Evolutionary conservation across 108 stramenopile species (phyloP).

Genomic region (Pseudonitzschia multiseries): DNA sequence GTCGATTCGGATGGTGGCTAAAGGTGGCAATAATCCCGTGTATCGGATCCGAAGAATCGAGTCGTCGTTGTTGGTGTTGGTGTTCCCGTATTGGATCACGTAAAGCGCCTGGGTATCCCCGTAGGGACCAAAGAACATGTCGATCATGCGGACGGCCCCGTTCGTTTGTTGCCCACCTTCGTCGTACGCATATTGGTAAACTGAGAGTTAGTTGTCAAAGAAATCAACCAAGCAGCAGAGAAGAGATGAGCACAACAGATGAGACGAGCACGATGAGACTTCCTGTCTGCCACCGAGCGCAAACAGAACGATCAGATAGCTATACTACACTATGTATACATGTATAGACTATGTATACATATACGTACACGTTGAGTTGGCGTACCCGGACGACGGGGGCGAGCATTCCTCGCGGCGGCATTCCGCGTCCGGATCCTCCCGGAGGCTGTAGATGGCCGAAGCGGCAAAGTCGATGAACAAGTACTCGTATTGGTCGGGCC

Average conservation of each 20-base stretch:
- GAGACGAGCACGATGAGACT: neutral
- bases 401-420: neutral
- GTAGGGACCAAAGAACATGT: constrained; percentile 20
- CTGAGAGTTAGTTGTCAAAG: neutral
- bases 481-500: constrained; percentile 10
- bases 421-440: constrained; percentile 13
- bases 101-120: constrained; percentile 11
- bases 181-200: neutral
- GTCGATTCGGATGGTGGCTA: neutral
- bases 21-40: constrained; percentile 1
- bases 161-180: neutral
- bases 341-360: too few species aligned
- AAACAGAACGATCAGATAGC: too few species aligned
- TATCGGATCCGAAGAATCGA: constrained; percentile 21
- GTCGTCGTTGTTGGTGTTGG: neutral
- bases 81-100: constrained; percentile 18
- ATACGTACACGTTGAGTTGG: constrained; percentile 2
- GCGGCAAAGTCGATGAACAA: constrained; percentile 11
- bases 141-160: constrained; percentile 15
- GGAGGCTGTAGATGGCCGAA: constrained; percentile 5
- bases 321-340: neutral
- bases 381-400: constrained; percentile 3
- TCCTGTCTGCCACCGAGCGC: too few species aligned
- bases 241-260: neutral
- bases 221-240: neutral